phyloP scores from a whole-genome alignment of 768 basidiomycete species.

The Leucocoprinus birnbaumii region DNA sequence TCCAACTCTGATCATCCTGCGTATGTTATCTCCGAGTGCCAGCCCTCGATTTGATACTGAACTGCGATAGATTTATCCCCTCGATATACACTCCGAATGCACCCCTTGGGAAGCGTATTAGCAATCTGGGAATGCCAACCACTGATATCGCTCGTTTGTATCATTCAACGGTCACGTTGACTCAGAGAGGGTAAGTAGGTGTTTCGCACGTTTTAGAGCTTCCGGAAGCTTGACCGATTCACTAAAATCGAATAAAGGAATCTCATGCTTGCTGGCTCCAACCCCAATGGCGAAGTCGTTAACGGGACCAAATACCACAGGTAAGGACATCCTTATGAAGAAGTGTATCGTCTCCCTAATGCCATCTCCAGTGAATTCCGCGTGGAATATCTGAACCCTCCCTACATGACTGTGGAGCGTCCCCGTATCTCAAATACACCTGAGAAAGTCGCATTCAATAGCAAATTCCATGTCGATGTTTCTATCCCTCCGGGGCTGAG shows the following conservation, averaged over 20 bases:
- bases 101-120: conserved; percentile 40
- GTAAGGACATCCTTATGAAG: conserved; percentile 5
- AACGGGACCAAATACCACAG: conserved; percentile 25
- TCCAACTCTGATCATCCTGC: conserved; percentile 30
- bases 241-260: conserved; percentile 17
- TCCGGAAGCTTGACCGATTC: conserved; percentile 13
- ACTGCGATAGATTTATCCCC: conserved; percentile 29
- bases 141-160: conserved; percentile 52
- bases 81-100: conserved; percentile 46
- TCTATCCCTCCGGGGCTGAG: conserved; percentile 26
- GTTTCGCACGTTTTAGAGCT: conserved; percentile 14
- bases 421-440: conserved; percentile 33
- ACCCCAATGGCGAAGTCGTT: conserved; percentile 35
- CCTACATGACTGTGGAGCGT: conserved; percentile 35
- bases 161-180: conserved; percentile 57
- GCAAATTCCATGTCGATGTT: conserved; percentile 30
- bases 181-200: conserved; percentile 45
- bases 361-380: conserved; percentile 33
- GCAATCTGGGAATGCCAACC: conserved; percentile 42
- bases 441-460: conserved; percentile 32
- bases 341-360: background rate
- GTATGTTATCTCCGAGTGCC: conserved; percentile 14
- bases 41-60: background rate
- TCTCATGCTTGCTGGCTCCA: conserved; percentile 38
- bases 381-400: conserved; percentile 38